phyloP scores from a whole-genome alignment of 305 asterid species.

The Striga hermonthica region DNA sequence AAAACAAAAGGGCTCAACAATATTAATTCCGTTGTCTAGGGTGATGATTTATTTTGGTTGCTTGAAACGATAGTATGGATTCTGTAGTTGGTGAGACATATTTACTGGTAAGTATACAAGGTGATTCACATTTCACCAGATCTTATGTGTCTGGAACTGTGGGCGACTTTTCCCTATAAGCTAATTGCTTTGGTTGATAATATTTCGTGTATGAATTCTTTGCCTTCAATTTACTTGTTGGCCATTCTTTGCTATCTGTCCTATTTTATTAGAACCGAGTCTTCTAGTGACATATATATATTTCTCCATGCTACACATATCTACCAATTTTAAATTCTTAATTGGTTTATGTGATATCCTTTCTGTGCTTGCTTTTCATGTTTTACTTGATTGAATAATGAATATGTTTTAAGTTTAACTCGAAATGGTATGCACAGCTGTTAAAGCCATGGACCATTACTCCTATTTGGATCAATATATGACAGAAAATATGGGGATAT shows the following conservation, averaged over 20 bases:
- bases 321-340: neutral
- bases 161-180: slow-evolving; percentile 9
- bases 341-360: neutral
- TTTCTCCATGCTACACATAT: neutral
- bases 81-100: neutral
- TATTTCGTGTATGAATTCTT: neutral
- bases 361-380: neutral
- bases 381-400: slow-evolving; percentile 20
- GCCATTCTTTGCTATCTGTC: neutral
- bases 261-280: neutral
- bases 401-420: neutral
- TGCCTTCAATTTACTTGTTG: slow-evolving; percentile 1
- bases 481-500: neutral
- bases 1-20: too few relatives aligned
- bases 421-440: neutral
- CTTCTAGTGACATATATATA: neutral
- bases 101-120: neutral
- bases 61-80: neutral
- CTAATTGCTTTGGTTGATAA: too few relatives aligned
- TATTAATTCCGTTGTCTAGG: neutral
- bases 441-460: neutral
- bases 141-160: neutral
- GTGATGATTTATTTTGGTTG: neutral
- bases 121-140: slow-evolving; percentile 1
- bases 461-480: neutral